Evolutionary conservation across 129 eudicot genomes (phyloP), one percentile per base, ranked within the genome.

Genomic region (Pseudognaphalium luteoalbum): DNA sequence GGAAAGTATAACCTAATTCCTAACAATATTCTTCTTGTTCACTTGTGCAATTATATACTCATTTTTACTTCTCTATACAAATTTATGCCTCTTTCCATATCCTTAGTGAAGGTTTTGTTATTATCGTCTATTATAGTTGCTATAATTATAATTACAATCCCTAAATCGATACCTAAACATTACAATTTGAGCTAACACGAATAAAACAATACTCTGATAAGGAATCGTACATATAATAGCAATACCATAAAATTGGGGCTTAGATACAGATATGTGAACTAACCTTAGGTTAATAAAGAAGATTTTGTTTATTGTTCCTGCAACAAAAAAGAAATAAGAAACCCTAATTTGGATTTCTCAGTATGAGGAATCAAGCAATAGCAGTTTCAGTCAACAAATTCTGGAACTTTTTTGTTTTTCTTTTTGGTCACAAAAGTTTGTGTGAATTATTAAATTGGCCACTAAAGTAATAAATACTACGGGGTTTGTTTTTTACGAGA

Each of bases 291-390:
- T 29, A 70, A 42, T 59, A 30, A 30, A 59, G 76, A 60, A 61
- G 5, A 21, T 3, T 9, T 22, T 25, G 14, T 8, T 4, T 0
- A 34, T 42, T 39, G 29, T 69, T 12, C 39, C 64, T 39, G 61
- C 70, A 44, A 77, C 57, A 56, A 54, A 67, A 67, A 67, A 37
- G 37, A 52, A 28, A 52, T 25, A 3, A 14, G 75, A 77, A 69
- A 68, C 75, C 70, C 81, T 77, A 41, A 77, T 39, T 50, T 29
- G 61, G 73, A 29, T 42, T 5, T 42, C 61, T 39, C 30, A 20
- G 20, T 44, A 21, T 58, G 30, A 6, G 63, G 29, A 2, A 58
- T 58, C 14, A 58, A 58, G 30, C 29, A 14, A 47, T n/a, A 47
- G 54, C 54, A 47, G 54, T 41, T 41, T 7, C 9, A 12, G 14